Conservation (phyloP, 2,329 filamentous ascomycete genomes). For the Aspergillus sp. region DNA sequence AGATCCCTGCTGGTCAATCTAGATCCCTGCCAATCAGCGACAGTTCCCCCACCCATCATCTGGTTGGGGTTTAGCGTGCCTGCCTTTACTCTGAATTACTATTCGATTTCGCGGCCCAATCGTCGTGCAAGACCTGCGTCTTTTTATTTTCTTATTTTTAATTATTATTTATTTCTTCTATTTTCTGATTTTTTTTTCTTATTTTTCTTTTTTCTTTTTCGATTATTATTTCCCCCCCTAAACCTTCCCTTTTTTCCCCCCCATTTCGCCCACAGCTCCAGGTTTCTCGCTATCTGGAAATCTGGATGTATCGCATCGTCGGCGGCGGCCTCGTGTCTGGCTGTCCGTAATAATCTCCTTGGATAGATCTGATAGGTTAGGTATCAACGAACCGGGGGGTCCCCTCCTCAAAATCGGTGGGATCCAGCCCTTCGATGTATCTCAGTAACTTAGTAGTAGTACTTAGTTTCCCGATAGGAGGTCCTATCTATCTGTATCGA, state of each 20-base stretch:
- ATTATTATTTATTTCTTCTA: neutral
- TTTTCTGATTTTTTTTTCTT: neutral
- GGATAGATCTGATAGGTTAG: neutral
- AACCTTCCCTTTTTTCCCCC: too few relatives aligned
- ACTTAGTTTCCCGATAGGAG: too few relatives aligned
- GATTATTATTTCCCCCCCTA: neutral
- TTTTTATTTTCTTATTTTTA: slow-evolving; percentile 9
- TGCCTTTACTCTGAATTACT: slow-evolving; percentile 10
- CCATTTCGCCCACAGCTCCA: neutral
- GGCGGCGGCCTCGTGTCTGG: slow-evolving; percentile 11
- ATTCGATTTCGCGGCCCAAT: slow-evolving; percentile 19
- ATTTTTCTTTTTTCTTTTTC: slow-evolving; percentile 18
- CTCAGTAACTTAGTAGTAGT: too few relatives aligned
- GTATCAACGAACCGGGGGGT: neutral
- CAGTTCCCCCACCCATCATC: slow-evolving; percentile 26
- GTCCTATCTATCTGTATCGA: neutral
- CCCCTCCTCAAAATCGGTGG: neutral
- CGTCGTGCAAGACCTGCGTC: slow-evolving; percentile 14
- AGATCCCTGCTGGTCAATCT: slow-evolving; percentile 36
- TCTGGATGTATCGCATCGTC: neutral
- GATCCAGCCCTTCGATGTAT: slow-evolving; percentile 10
- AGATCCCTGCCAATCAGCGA: slow-evolving; percentile 31
- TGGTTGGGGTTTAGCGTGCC: slow-evolving; percentile 14
- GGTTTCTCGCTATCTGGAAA: neutral
- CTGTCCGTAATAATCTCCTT: neutral